phyloP scores from a whole-genome alignment of 441 rosid genomes.

The Aleurites moluccanus region DNA sequence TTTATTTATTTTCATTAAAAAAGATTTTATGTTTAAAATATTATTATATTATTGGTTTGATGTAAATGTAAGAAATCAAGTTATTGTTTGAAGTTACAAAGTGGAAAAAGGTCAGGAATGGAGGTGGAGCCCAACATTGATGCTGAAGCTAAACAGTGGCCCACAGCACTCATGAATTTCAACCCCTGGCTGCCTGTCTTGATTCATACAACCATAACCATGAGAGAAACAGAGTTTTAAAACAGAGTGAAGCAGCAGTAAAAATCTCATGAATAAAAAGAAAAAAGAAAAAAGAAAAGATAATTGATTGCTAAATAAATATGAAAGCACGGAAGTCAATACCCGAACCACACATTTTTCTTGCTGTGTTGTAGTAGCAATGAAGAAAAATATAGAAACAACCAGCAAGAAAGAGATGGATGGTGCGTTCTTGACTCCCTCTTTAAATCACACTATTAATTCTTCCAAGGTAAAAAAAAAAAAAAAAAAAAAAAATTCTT shows the following conservation, averaged over 20 bases:
- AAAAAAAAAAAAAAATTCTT: not conserved
- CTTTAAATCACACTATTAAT: conserved; percentile 26
- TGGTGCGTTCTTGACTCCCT: conserved; percentile 99
- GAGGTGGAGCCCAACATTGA: conserved; percentile 28
- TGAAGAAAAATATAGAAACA: not conserved
- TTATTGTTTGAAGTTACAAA: not conserved
- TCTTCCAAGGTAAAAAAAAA: conserved; percentile 16
- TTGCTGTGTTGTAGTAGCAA: conserved; percentile 11
- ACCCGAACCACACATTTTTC: conserved; percentile 87
- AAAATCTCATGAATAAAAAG: no score
- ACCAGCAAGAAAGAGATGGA: conserved; percentile 36
- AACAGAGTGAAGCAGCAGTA: not conserved
- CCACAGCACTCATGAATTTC: conserved; percentile 20
- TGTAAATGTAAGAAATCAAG: no score
- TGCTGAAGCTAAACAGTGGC: conserved; percentile 11
- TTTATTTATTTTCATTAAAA: no score
- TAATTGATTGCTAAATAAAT: conserved; percentile 24
- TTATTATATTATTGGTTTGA: not conserved
- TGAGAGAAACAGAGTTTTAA: not conserved
- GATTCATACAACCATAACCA: conserved; percentile 1
- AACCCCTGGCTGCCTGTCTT: conserved; percentile 13
- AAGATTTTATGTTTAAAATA: no score
- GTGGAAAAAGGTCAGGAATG: conserved; percentile 1
- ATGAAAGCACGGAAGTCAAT: conserved; percentile 74
- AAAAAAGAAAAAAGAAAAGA: conserved; percentile 5